phyloP scores from a whole-genome alignment of 129 eudicot genomes.

The Dittrichia graveolens region DNA sequence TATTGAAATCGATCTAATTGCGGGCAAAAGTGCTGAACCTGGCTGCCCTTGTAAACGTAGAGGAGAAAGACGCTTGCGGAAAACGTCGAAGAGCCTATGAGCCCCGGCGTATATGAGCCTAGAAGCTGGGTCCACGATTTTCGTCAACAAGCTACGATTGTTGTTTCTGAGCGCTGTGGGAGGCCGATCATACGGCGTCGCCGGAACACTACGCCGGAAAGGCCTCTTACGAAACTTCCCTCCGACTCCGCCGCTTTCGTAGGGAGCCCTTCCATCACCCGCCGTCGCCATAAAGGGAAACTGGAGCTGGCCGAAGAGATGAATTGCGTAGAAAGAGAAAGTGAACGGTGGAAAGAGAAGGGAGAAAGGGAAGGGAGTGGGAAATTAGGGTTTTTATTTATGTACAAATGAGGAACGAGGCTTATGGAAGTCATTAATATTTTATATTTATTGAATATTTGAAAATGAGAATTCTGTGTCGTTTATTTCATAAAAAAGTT shows the following conservation, averaged over 20 bases:
- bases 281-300: conserved; percentile 59
- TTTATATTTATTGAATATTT: too few species aligned
- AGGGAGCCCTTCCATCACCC: conserved; percentile 48
- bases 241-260: conserved; percentile 49
- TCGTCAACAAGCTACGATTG: conserved; percentile 62
- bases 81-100: conserved; percentile 55
- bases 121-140: conserved; percentile 82
- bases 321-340: conserved; percentile 25
- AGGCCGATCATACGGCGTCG: conserved; percentile 90
- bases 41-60: conserved; percentile 38
- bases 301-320: conserved; percentile 19
- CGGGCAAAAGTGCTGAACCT: conserved; percentile 38
- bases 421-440: too few species aligned
- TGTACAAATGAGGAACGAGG: too few species aligned
- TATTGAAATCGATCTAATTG: conserved; percentile 18
- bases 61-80: conserved; percentile 63
- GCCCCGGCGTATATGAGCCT: conserved; percentile 72
- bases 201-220: conserved; percentile 45
- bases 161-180: conserved; percentile 50
- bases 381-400: conserved; percentile 23
- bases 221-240: conserved; percentile 73
- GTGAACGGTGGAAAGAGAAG: conserved; percentile 19
- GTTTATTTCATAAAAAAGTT: too few species aligned
- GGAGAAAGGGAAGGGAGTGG: conserved; percentile 20
- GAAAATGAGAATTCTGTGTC: too few species aligned